Evolutionary conservation across 1,284 basidiomycete genomes (phyloP), one percentile per base, ranked within the genome.

Genomic region (Gymnopus androsaceus): DNA sequence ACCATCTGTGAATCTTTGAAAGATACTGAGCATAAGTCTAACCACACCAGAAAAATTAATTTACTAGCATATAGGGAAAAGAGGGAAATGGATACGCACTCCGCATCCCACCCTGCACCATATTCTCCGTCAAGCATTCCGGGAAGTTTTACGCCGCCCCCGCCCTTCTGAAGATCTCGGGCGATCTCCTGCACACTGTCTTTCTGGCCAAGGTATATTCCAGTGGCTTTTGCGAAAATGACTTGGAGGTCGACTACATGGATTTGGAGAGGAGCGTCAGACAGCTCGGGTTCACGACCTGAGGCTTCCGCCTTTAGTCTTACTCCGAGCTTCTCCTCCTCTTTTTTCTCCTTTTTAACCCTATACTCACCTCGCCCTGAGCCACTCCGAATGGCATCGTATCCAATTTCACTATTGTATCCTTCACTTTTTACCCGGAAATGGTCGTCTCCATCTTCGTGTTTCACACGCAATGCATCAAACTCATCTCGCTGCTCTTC

Each of bases 21-120:
- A 50, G 15, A 50, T 50, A 14, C 27, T 28, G 36, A 50, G 48
- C 36, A 50, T 38, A 9, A 50, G 48, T 38, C 48, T 50, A 19
- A 8, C 11, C 12, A 25, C n/a, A n/a, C n/a, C n/a, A 12, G 17
- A 9, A 34, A 19, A 4, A 33, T 34, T 3, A 37, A 27, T 27
- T 27, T 9, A 38, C 21, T 14, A 33, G 6, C 9, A 25, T 25
- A 31, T 30, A 27, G 34, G 19, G n/a, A 17, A 38, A 17, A 3
- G 17, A 45, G 12, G 21, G 25, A 45, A 27, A 21, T 14, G 21
- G n/a, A n/a, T 34, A 36, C 48, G 21, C 27, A 50, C 48, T 37
- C 48, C 15, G 48, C 48, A 38, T 50, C 48, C 33, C 36, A 50
- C 12, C 48, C 48, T 12, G 48, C 36, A 30, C 48, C 8, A 19